phyloP scores from a whole-genome alignment of 441 rosid species.

The Populus hybrid region DNA sequence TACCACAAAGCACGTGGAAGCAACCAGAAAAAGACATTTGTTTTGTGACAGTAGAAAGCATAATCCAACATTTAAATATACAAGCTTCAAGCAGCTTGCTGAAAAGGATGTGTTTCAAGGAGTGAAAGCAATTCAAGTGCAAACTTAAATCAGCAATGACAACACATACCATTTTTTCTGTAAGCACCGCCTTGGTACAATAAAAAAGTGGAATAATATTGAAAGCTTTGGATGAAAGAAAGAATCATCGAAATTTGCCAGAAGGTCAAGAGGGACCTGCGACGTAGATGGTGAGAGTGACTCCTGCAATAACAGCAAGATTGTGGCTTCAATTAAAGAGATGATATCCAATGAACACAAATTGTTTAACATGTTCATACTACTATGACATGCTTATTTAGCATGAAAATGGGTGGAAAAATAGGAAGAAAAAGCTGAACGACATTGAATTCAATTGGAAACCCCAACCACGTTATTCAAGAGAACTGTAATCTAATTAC shows the following conservation, averaged over 20 bases:
- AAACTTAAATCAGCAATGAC: conserved; percentile 16
- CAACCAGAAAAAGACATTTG: not conserved
- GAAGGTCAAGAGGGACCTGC: conserved; percentile 78
- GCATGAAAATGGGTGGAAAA: not conserved
- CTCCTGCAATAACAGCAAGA: conserved; percentile 43
- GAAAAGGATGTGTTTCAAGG: too few relatives aligned
- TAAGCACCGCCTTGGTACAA: conserved; percentile 47
- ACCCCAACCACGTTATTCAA: not conserved
- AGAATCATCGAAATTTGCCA: conserved; percentile 88
- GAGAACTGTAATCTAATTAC: not conserved
- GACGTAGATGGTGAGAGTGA: conserved; percentile 67
- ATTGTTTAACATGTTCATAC: not conserved
- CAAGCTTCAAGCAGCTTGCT: not conserved
- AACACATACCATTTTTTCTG: conserved; percentile 57
- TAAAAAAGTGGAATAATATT: conserved; percentile 54
- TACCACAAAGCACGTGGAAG: not conserved
- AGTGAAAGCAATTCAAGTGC: not conserved
- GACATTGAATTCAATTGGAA: not conserved
- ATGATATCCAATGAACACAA: not conserved
- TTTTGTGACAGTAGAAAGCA: not conserved
- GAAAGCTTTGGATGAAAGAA: conserved; percentile 77
- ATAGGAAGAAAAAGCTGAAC: not conserved
- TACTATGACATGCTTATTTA: not conserved
- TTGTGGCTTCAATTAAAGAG: conserved; percentile 10
- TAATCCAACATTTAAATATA: conserved; percentile 2